These are phyloP conservation scores for Colletotrichum eremochloae DNA, from an alignment of 2,329 filamentous ascomycete genomes.

Conservation along the genomic window DNA sequence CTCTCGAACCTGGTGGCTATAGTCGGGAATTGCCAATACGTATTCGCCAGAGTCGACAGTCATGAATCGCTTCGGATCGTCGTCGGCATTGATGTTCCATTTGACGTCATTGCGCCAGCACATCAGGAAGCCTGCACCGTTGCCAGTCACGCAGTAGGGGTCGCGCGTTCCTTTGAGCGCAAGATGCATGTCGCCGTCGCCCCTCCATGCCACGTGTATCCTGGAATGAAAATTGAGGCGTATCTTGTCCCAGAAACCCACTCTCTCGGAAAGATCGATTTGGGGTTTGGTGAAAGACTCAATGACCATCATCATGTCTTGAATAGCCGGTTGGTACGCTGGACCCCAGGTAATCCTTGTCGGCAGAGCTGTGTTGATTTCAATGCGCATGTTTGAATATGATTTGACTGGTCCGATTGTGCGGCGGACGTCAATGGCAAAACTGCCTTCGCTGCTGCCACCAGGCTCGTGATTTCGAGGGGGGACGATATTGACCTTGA, in stretches of 20 bases:
- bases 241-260: conserved; percentile 99
- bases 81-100: conserved; percentile 85
- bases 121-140: conserved; percentile 96
- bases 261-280: conserved; percentile 90
- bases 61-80: conserved; percentile 94
- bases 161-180: conserved; percentile 92
- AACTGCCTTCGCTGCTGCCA: conserved; percentile 71
- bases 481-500: conserved; percentile 87
- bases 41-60: conserved; percentile 96
- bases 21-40: conserved; percentile 93
- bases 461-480: conserved; percentile 71
- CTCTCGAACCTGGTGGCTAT: conserved; percentile 86
- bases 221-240: conserved; percentile 93
- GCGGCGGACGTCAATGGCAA: conserved; percentile 87
- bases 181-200: conserved; percentile 94
- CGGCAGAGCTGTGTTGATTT: conserved; percentile 92
- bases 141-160: conserved; percentile 91
- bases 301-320: conserved; percentile 99
- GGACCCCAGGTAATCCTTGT: conserved; percentile 97
- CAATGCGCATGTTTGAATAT: conserved; percentile 91
- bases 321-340: conserved; percentile 96
- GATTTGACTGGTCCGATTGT: conserved; percentile 97
- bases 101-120: conserved; percentile 96
- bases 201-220: conserved; percentile 90
- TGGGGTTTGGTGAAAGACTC: conserved; percentile 98